Base-by-base conservation (phyloP, 169 alveolate species). In the Babesia microti region DNA sequence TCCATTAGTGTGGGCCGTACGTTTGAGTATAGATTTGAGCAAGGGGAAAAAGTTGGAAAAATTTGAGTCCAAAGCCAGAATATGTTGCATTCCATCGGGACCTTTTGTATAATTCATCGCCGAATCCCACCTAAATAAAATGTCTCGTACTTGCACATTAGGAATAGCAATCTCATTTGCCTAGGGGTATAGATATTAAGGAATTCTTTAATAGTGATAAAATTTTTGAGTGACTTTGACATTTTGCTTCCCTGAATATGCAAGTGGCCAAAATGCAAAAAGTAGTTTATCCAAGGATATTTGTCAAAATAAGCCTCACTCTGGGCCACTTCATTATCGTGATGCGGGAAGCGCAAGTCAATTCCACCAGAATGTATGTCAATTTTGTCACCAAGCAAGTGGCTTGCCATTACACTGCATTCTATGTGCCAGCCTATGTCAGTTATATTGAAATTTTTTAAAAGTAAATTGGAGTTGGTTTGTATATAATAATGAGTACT, bases 351-450 rank as follows among this genome's bases (percentile, higher is more conserved):
- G 57, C 91, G 83, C 35, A 96, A 78, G 78, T 96, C 99, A 24
- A 90, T 71, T 26, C 99, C 99, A 17, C 99, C 99, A 27, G 97
- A 84, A 61, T 96, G 99, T 32, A 96, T 91, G 68, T 96, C 99
- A 34, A 95, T 72, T 15, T 56, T 57, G 40, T 72, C 60, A 12
- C 96, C 97, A 28, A 92, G 71, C 14, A 89, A 73, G 44, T 76
- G 75, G 28, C 87, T 75, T 26, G 98, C 95, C 99, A 94, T 94
- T 21, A 91, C 97, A 29, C 97, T 89, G 75, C 99, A 96, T 79
- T 96, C 99, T 52, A 96, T 94, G 79, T 96, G 99, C 99, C 99
- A 95, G n/a, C 99, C 89, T 70, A 39, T 6, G 2, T 35, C 23
- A 17, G 23, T 14, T 17, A 37, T 9, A 55, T 6, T 27, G 5